Conservation (phyloP, 2,329 filamentous ascomycete species). For the Neonectria faginata region DNA sequence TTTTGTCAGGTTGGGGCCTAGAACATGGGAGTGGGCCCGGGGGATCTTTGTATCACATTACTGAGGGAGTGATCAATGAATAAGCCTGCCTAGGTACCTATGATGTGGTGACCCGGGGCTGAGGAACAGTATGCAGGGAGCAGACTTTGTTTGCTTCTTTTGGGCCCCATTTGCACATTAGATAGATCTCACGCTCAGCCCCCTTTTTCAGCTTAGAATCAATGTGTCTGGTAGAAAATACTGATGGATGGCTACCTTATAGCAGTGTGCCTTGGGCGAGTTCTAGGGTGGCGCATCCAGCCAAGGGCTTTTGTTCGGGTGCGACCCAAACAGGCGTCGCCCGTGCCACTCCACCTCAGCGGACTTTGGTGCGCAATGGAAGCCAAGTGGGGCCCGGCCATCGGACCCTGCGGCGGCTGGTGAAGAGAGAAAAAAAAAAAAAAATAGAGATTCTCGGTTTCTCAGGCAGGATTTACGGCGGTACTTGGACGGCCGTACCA, state of each 20-base stretch:
- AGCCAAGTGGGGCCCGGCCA: slow-evolving; percentile 26
- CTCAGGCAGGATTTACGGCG: slow-evolving; percentile 4
- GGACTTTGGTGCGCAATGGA: background rate
- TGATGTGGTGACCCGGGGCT: too few species aligned
- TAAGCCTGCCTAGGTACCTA: too few species aligned
- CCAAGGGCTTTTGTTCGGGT: slow-evolving; percentile 1
- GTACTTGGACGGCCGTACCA: slow-evolving; percentile 15
- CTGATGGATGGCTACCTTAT: background rate
- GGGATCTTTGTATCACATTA: background rate
- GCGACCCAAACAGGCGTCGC: slow-evolving; percentile 6
- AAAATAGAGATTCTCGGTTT: slow-evolving; percentile 34
- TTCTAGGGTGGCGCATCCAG: background rate
- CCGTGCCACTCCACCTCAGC: slow-evolving; percentile 17
- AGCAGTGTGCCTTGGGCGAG: background rate
- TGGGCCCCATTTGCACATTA: too few species aligned
- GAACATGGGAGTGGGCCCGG: background rate
- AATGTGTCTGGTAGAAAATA: background rate
- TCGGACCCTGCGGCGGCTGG: slow-evolving; percentile 45
- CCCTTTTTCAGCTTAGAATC: background rate
- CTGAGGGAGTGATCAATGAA: background rate
- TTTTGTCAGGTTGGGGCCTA: background rate
- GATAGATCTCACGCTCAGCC: too few species aligned
- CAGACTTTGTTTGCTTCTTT: background rate
- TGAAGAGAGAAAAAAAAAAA: slow-evolving; percentile 47
- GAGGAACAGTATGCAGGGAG: background rate